phyloP scores from a whole-genome alignment of 805 yeast species.

The Saccharomyces mikatae region DNA sequence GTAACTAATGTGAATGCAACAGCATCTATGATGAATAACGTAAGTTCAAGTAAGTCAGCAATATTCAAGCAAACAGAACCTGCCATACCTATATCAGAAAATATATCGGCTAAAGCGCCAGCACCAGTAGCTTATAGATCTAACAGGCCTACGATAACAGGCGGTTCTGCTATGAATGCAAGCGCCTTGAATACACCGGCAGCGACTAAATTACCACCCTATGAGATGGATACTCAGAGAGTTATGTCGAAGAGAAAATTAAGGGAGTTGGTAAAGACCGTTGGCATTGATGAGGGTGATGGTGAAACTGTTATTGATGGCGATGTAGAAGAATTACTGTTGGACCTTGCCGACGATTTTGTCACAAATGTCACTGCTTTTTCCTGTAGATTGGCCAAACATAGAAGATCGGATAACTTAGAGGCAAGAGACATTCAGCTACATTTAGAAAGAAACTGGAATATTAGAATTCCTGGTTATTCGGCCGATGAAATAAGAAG shows the following conservation, averaged over 20 bases:
- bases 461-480: constrained; percentile 88
- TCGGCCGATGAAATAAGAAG: constrained; percentile 83
- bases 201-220: constrained; percentile 63
- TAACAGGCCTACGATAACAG: constrained; percentile 73
- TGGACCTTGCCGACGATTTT: constrained; percentile 94
- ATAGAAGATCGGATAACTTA: constrained; percentile 76
- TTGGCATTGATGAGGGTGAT: constrained; percentile 83
- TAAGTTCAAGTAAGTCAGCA: constrained; percentile 19
- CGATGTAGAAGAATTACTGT: constrained; percentile 82
- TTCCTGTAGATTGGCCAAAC: constrained; percentile 93
- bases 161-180: constrained; percentile 69
- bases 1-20: constrained; percentile 44
- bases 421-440: constrained; percentile 87
- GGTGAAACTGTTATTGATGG: constrained; percentile 88
- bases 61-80: constrained; percentile 43
- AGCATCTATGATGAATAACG: constrained; percentile 33
- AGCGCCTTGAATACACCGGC: constrained; percentile 74
- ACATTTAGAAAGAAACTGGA: constrained; percentile 90
- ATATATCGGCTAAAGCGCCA: constrained; percentile 57
- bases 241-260: constrained; percentile 85
- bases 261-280: constrained; percentile 75
- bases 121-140: constrained; percentile 58
- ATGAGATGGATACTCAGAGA: constrained; percentile 73
- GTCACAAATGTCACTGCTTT: constrained; percentile 84
- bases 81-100: constrained; percentile 63